Conservation (phyloP, 192 early-diverging fungal species). For the Podila epigama region DNA sequence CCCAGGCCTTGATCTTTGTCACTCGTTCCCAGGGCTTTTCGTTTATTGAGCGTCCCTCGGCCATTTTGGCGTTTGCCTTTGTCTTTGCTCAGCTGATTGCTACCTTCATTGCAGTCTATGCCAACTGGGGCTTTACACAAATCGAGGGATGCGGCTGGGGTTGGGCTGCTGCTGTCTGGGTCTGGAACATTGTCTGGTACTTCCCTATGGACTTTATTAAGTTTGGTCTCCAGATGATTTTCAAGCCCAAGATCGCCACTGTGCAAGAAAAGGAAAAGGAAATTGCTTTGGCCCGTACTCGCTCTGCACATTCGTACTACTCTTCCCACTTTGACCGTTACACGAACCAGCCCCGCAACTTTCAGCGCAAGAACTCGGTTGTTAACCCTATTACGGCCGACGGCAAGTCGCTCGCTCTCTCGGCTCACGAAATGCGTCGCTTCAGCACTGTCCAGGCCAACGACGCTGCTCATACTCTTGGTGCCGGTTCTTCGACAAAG, state of each 20-base stretch:
- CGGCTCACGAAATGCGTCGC: conserved; percentile 71
- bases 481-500: conserved; percentile 14
- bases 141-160: conserved; percentile 78
- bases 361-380: conserved; percentile 51
- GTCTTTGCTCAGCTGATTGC: conserved; percentile 75
- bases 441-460: conserved; percentile 77
- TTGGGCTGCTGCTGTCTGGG: conserved; percentile 78
- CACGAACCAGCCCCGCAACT: conserved; percentile 57
- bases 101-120: conserved; percentile 85
- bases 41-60: conserved; percentile 76
- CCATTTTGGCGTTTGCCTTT: conserved; percentile 71
- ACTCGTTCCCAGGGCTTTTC: conserved; percentile 81
- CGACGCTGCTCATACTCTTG: conserved; percentile 59
- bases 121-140: conserved; percentile 80
- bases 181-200: conserved; percentile 85
- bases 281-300: conserved; percentile 63
- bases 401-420: conserved; percentile 67
- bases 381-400: conserved; percentile 49
- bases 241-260: conserved; percentile 59
- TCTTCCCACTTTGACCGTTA: conserved; percentile 62
- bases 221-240: conserved; percentile 68
- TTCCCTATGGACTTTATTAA: conserved; percentile 81
- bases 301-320: conserved; percentile 71
- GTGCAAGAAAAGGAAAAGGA: conserved; percentile 42
- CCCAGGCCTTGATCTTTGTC: conserved; percentile 82